Evolutionary conservation across 2,329 filamentous ascomycete genomes (phyloP).

Genomic region (Phoma sp.): DNA sequence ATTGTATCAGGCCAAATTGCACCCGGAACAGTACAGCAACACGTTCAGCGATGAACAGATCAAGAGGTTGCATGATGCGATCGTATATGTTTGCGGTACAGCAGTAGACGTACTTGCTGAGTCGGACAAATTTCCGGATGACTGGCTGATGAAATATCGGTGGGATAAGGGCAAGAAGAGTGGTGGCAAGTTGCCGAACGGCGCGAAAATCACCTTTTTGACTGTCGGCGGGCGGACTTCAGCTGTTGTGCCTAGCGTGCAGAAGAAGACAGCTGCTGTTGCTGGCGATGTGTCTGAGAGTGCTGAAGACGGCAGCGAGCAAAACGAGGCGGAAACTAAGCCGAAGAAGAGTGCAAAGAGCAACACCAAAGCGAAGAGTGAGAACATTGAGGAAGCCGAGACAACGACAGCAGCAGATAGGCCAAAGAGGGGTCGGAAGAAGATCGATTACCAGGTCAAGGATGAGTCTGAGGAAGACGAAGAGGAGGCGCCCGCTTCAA

Average conservation of each 20-base stretch:
- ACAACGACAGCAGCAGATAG: neutral
- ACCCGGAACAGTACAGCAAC: constrained; percentile 92
- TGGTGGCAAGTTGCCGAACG: constrained; percentile 74
- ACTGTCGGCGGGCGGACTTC: constrained; percentile 92
- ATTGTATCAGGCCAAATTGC: constrained; percentile 84
- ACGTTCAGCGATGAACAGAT: constrained; percentile 78
- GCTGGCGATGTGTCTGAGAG: constrained; percentile 59
- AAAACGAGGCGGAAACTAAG: constrained; percentile 31
- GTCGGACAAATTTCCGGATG: constrained; percentile 80
- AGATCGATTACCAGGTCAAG: constrained; percentile 25
- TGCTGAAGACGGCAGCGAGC: constrained; percentile 30
- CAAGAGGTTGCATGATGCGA: constrained; percentile 71
- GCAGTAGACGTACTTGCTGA: constrained; percentile 82
- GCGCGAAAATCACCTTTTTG: constrained; percentile 83
- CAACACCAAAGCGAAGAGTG: constrained; percentile 28
- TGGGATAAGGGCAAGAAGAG: constrained; percentile 90
- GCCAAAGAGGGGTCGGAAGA: constrained; percentile 34
- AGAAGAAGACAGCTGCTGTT: constrained; percentile 78
- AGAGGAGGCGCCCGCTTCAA: constrained; percentile 27
- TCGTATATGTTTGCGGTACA: constrained; percentile 80
- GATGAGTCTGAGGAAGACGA: constrained; percentile 36
- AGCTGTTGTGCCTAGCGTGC: constrained; percentile 82
- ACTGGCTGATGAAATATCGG: constrained; percentile 85
- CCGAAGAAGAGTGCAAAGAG: constrained; percentile 46
- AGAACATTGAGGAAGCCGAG: constrained; percentile 16